Evolutionary conservation across 2,329 filamentous ascomycete species (phyloP).

Genomic region (Alternaria consortialis): DNA sequence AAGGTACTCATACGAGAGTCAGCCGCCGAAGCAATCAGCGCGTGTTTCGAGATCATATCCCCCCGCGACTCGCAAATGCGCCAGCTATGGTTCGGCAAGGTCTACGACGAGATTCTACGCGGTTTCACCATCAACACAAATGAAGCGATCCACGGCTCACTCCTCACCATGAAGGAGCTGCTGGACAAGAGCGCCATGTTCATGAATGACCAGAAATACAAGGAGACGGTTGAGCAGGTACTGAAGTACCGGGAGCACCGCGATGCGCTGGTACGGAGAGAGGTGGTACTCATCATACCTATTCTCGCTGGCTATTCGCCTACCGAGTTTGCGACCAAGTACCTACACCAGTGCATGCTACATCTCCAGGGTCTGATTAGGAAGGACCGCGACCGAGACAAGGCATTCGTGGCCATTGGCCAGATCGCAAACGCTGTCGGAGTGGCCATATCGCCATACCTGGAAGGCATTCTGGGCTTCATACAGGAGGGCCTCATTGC

Average conservation of each 20-base stretch:
- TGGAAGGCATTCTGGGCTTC: conserved; percentile 92
- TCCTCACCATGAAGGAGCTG: conserved; percentile 91
- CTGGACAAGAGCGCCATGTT: conserved; percentile 97
- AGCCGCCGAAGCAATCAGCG: conserved; percentile 90
- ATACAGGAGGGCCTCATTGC: conserved; percentile 89
- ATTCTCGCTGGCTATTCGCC: conserved; percentile 93
- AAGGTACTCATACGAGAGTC: conserved; percentile 92
- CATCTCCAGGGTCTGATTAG: conserved; percentile 94
- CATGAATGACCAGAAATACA: conserved; percentile 90
- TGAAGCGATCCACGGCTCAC: conserved; percentile 91
- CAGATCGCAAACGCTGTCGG: conserved; percentile 97
- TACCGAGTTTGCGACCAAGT: conserved; percentile 83
- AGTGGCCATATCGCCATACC: conserved; percentile 91
- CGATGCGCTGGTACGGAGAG: conserved; percentile 85
- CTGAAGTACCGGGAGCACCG: conserved; percentile 92
- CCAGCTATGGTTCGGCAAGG: conserved; percentile 86
- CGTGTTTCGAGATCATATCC: conserved; percentile 94
- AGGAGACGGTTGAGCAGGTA: conserved; percentile 90
- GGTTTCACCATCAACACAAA: conserved; percentile 80
- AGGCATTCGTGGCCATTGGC: conserved; percentile 94
- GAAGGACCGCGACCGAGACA: conserved; percentile 87
- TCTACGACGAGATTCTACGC: conserved; percentile 83
- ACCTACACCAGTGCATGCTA: conserved; percentile 96
- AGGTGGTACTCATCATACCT: conserved; percentile 90
- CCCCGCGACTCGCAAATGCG: conserved; percentile 91